These are phyloP conservation scores for Jatropha podagrica DNA, from an alignment of 441 rosid genomes.

Conservation along the genomic window DNA sequence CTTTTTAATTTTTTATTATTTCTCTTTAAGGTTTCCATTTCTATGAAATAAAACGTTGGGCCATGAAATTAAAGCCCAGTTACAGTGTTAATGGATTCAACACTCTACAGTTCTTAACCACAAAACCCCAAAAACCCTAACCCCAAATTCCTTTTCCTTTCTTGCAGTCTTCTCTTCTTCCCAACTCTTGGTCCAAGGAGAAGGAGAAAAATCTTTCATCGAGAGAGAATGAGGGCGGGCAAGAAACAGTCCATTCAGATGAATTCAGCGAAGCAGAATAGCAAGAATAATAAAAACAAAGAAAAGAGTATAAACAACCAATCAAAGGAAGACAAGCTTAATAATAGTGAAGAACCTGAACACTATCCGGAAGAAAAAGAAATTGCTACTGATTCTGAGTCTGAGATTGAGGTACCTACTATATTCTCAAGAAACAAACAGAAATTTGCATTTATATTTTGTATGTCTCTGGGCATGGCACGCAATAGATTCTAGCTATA, in stretches of 20 bases:
- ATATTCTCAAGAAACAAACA: neutral
- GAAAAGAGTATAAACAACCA: neutral
- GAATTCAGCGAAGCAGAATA: neutral
- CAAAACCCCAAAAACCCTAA: neutral
- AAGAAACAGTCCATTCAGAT: neutral
- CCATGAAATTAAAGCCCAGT: too few relatives aligned
- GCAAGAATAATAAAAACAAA: neutral
- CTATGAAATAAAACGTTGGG: too few relatives aligned
- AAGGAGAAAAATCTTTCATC: neutral
- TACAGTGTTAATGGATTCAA: too few relatives aligned
- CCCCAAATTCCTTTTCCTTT: neutral
- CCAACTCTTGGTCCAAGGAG: neutral
- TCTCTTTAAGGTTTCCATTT: too few relatives aligned
- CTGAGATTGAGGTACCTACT: neutral
- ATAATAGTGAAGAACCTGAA: neutral
- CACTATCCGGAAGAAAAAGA: neutral
- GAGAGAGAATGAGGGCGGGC: neutral
- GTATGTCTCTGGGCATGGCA: too few relatives aligned
- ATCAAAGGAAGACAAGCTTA: neutral
- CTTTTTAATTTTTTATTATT: too few relatives aligned
- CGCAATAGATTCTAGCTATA: neutral
- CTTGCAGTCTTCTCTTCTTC: too few relatives aligned
- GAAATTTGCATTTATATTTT: neutral
- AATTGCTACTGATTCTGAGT: slow-evolving; percentile 1
- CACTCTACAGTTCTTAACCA: too few relatives aligned